phyloP scores from a whole-genome alignment of 2,329 filamentous ascomycete species.

The Venturia asperata region DNA sequence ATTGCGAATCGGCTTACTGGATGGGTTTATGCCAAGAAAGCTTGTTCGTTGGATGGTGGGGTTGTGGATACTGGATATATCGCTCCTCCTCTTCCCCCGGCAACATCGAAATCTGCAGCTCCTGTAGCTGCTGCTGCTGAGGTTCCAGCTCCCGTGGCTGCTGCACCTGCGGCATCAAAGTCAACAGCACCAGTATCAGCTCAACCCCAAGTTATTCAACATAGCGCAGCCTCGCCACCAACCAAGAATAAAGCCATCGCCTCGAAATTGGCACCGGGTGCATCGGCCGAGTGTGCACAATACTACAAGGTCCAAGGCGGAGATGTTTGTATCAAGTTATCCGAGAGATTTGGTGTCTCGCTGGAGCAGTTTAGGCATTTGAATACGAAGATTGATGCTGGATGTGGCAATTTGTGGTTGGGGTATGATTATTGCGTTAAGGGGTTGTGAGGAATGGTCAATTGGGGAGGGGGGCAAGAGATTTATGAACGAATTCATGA shows the following conservation, averaged over 20 bases:
- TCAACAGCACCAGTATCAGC: not conserved
- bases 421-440: conserved; percentile 32
- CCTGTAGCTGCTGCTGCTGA: conserved; percentile 15
- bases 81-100: conserved; percentile 10
- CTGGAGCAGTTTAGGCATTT: conserved; percentile 27
- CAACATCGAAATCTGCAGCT: conserved; percentile 16
- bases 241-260: not conserved
- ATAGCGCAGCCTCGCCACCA: not conserved
- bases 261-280: conserved; percentile 18
- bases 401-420: conserved; percentile 34
- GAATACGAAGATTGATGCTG: conserved; percentile 29
- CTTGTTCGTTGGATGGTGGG: conserved; percentile 16
- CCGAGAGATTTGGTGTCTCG: conserved; percentile 25
- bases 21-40: conserved; percentile 19
- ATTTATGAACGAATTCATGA: no score
- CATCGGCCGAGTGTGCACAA: conserved; percentile 26
- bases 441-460: not conserved
- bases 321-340: conserved; percentile 30
- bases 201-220: not conserved
- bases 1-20: conserved; percentile 39
- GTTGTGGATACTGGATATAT: not conserved
- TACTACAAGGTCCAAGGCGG: conserved; percentile 30
- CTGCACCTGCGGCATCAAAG: not conserved
- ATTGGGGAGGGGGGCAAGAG: not conserved
- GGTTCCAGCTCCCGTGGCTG: not conserved